Evolutionary conservation across 192 early-diverging fungal genomes (phyloP).

Genomic region (Gonapodya prolifera): DNA sequence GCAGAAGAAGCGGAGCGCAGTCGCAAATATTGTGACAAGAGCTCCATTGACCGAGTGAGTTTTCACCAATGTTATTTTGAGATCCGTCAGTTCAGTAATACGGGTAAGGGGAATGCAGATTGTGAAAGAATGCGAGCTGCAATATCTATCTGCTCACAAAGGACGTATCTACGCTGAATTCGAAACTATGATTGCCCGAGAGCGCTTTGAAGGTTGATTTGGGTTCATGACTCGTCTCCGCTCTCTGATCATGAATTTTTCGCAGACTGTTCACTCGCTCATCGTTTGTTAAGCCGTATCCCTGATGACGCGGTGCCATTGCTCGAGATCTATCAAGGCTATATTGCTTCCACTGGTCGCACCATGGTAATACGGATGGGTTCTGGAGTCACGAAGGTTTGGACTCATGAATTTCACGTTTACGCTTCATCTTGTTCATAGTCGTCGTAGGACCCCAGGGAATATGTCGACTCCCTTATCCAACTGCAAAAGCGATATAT

Average conservation of each 20-base stretch:
- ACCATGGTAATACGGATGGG: slow-evolving; percentile 35
- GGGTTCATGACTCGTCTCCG: not conserved
- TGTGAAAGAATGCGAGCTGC: slow-evolving; percentile 56
- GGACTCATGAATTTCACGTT: not conserved
- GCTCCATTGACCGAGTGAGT: slow-evolving; percentile 50
- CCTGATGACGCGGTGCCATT: slow-evolving; percentile 45
- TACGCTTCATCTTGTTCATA: slow-evolving; percentile 2
- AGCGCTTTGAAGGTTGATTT: slow-evolving; percentile 39
- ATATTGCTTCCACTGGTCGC: slow-evolving; percentile 44
- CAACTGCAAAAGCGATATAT: slow-evolving; percentile 50
- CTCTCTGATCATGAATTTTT: not conserved
- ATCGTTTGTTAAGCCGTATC: slow-evolving; percentile 49
- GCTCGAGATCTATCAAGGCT: slow-evolving; percentile 46
- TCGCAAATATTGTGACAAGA: slow-evolving; percentile 44
- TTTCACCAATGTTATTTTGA: not conserved
- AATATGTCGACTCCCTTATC: slow-evolving; percentile 55
- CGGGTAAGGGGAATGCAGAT: slow-evolving; percentile 18
- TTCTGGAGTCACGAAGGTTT: slow-evolving; percentile 31
- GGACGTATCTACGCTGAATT: slow-evolving; percentile 52
- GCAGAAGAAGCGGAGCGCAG: slow-evolving; percentile 47
- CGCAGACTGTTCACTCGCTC: slow-evolving; percentile 54
- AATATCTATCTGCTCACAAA: slow-evolving; percentile 59
- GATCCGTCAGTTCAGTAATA: not conserved
- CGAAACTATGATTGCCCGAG: slow-evolving; percentile 49
- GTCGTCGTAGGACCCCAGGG: slow-evolving; percentile 49